Base-by-base conservation (phyloP, 2,329 filamentous ascomycete species). In the Diplodia seriata region DNA sequence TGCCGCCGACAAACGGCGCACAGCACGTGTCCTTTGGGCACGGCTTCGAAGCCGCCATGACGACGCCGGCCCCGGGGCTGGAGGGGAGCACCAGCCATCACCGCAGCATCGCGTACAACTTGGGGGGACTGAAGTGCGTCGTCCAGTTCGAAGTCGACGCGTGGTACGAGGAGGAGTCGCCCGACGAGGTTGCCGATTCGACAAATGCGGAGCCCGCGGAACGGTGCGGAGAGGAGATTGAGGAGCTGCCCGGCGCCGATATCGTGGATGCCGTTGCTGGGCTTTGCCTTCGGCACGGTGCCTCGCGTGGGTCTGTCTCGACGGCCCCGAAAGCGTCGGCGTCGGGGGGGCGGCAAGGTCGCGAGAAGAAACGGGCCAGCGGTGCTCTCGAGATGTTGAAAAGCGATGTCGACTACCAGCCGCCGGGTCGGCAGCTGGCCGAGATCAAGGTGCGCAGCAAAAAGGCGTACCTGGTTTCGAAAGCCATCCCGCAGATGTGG, bases 101-200 rank as follows among this genome's bases (percentile, higher is more conserved):
- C 68, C 70, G 73, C 5, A 70, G 75, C n/a, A 68, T 75, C 12
- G 50, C 59, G 3, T 77, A 77, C 53, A 53, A 68, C 0, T 68
- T 77, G 11, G 75, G 73, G n/a, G 70, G 69, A 1, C 68, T 76
- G 14, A 71, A 70, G 23, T 73, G 72, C 57, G 68, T 76, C 26
- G 70, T 77, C 20, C 70, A 72, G 33, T 76, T 72, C 68, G 76
- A 76, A 57, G 73, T 71, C 12, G 76, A 77, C 72, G 75, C 72
- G 38, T 76, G 68, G 68, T 66, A 65, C 26, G 63, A 69, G 3
- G 15, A n/a, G 18, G 20, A 20, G 1, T 12, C n/a, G 4, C 47
- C 15, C 4, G 18, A 20, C 47, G 18, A 0, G 1, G 3, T 50
- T n/a, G 6, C 18, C 47, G 8, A 20, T 49, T 18, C 47, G 20